Evolutionary conservation across 1,284 basidiomycete species (phyloP), one percentile per base, ranked within the genome.

Genomic region (Sanghuangporus sanghuang): DNA sequence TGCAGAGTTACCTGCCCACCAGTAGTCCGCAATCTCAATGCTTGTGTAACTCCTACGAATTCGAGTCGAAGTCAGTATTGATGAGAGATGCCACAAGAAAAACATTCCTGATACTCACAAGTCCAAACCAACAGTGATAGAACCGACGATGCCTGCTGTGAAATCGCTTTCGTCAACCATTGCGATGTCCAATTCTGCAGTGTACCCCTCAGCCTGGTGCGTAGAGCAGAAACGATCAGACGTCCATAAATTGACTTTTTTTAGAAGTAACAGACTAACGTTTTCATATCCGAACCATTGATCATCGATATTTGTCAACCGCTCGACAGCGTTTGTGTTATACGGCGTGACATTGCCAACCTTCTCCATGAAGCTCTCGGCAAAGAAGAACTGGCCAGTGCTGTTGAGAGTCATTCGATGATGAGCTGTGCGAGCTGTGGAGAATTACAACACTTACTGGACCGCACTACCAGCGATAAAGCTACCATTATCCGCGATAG

Each of bases 301-400:
- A 2, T 63, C 55, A 9, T 35, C 56, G 50, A n/a, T n/a, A n/a
- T 63, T 63, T 11, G 44, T n/a, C n/a, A 49, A 7, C 9, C 61
- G 61, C 21, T 57, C 61, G 21, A 63, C 46, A 5, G 55, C 52
- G 55, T 63, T 63, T 16, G 61, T 63, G 48, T 57, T 63, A 27
- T 63, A 63, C 11, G 61, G 56, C 16, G 55, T 63, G 12, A 52
- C 16, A 39, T 63, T 63, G 48, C 55, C 61, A 23, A 63, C 52
- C 42, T 49, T 21, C 11, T 58, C 61, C 55, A 63, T 63, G 56
- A 63, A 57, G 16, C 57, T 55, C 14, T 63, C 55, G 2, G 42
- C 55, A n/a, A 63, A 63, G 55, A 63, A 63, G 23, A 63, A 58
- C 50, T 63, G 61, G 16, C 61, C 61, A 16, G 61, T 63, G 36